A percentile compares a stretch with the other conserved stretches of the same genome.
phyloP scores from a whole-genome alignment of 495 filamentous ascomycete species.

The Penicillium taxi region DNA sequence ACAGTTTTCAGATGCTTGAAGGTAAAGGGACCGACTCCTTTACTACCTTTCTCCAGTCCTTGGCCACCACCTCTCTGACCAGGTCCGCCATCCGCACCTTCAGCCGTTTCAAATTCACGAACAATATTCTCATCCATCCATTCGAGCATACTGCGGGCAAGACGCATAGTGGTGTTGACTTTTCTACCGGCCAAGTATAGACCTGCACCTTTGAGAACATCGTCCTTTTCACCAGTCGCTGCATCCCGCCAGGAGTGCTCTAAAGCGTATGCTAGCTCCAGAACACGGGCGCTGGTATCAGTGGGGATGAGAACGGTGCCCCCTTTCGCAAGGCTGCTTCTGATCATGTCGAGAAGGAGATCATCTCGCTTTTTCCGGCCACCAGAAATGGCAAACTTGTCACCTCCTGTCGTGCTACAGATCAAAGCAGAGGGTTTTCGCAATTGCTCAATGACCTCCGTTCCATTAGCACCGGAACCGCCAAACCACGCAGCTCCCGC shows the following conservation, averaged over 20 bases:
- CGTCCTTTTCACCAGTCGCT: conserved; percentile 38
- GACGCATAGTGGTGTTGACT: conserved; percentile 71
- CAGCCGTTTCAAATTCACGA: conserved; percentile 79
- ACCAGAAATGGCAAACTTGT: conserved; percentile 58
- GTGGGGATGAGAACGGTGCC: conserved; percentile 94
- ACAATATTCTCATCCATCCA: conserved; percentile 98
- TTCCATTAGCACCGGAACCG: conserved; percentile 68
- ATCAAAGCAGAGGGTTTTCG: conserved; percentile 88
- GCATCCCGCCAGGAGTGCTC: conserved; percentile 84
- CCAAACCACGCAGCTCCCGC: conserved; percentile 90
- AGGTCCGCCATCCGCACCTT: conserved; percentile 38
- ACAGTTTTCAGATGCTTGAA: conserved; percentile 79
- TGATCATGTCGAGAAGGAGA: conserved; percentile 70
- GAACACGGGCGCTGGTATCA: conserved; percentile 84
- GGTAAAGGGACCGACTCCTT: conserved; percentile 70
- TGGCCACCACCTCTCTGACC: conserved; percentile 31
- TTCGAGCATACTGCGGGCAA: conserved; percentile 91
- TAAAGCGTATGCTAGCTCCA: conserved; percentile 88
- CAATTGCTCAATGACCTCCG: conserved; percentile 86
- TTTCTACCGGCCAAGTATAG: conserved; percentile 79
- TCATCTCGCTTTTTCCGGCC: conserved; percentile 77
- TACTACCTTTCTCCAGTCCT: conserved; percentile 30
- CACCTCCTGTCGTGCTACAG: conserved; percentile 77
- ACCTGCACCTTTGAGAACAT: conserved; percentile 57
- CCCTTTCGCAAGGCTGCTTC: conserved; percentile 64